Evolutionary conservation across 2,329 filamentous ascomycete genomes (phyloP).

Genomic region (Sporothrix curviconia): DNA sequence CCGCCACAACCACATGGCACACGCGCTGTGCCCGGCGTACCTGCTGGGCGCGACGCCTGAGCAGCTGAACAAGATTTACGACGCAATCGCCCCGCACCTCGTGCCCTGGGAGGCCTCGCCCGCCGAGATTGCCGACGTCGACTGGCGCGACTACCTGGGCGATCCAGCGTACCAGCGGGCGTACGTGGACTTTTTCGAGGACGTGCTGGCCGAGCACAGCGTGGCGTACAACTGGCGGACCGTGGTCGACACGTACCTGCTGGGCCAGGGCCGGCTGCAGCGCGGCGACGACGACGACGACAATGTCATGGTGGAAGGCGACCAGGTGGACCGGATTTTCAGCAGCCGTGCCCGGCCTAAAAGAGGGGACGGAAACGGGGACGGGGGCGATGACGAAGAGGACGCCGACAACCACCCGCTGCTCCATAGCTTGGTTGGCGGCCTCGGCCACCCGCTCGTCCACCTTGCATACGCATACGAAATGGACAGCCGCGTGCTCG

Average conservation of each 20-base stretch:
- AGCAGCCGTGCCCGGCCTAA: neutral
- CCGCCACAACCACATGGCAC: conserved; percentile 78
- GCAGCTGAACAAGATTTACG: conserved; percentile 75
- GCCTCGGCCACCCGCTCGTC: conserved; percentile 78
- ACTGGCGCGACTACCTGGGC: conserved; percentile 83
- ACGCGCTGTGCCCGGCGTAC: conserved; percentile 79
- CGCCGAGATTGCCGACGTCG: conserved; percentile 70
- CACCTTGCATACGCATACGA: conserved; percentile 94
- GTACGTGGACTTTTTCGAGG: conserved; percentile 93
- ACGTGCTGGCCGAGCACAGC: conserved; percentile 63
- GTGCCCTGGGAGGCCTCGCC: conserved; percentile 81
- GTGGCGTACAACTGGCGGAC: conserved; percentile 78
- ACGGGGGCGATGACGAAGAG: neutral
- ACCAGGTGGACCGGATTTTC: neutral
- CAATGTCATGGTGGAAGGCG: neutral
- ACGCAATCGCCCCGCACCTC: conserved; percentile 62
- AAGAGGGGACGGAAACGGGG: neutral
- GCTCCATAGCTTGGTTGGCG: conserved; percentile 36
- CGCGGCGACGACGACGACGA: conserved; percentile 1
- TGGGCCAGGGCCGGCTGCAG: conserved; percentile 38
- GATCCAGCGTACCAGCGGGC: conserved; percentile 77
- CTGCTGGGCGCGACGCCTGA: conserved; percentile 68
- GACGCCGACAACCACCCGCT: conserved; percentile 22
- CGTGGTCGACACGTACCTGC: conserved; percentile 70
- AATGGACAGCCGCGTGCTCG: conserved; percentile 74